Percentiles rank a stretch among this genome's conserved stretches.
These are phyloP conservation scores for Leishmania mexicana DNA, from an alignment of 208 protist genomes.

Conservation along the genomic window DNA sequence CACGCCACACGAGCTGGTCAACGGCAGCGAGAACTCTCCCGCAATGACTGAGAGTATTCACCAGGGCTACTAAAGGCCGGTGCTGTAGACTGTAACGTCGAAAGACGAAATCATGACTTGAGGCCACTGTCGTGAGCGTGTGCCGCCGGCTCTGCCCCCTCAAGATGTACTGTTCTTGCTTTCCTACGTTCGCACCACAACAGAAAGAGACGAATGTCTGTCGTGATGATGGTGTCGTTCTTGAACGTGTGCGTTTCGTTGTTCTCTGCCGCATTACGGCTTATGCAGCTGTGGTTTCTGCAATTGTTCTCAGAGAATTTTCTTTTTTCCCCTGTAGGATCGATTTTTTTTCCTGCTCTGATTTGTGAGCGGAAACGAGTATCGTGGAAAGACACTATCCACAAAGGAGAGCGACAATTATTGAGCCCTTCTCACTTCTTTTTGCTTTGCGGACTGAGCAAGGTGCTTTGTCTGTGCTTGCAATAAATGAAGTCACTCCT, in stretches of 20 bases:
- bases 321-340: neutral
- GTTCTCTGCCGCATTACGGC: neutral
- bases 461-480: neutral
- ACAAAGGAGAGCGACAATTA: neutral
- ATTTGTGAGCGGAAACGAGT: neutral
- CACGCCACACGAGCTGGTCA: conserved; percentile 72
- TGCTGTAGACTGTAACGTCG: neutral
- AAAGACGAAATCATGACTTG: too few relatives aligned
- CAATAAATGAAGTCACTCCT: neutral
- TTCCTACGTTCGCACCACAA: neutral
- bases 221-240: neutral
- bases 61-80: conserved; percentile 47
- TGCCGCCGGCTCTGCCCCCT: neutral
- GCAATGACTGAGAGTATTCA: conserved; percentile 58
- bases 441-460: neutral
- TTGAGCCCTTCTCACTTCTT: neutral
- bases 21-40: conserved; percentile 73
- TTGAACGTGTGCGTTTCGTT: neutral
- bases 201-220: neutral
- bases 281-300: neutral
- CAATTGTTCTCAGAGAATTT: neutral
- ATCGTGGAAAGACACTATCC: neutral
- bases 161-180: neutral
- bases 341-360: conserved; percentile 10
- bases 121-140: too few relatives aligned